Conservation (phyloP, 306 rosid species). For the Amphicarpaea edgeworthii region DNA sequence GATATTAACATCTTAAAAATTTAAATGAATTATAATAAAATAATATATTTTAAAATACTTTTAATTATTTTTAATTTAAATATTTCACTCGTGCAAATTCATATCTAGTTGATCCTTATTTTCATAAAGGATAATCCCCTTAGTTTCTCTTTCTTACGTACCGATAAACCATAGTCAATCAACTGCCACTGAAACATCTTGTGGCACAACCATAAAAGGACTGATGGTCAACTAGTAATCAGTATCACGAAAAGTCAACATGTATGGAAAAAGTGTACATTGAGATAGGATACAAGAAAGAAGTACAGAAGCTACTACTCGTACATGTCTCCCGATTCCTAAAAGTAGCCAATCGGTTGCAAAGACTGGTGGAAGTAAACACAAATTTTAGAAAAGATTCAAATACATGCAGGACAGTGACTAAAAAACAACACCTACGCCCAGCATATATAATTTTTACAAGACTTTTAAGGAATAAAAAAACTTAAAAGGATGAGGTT, state of each 20-base stretch:
- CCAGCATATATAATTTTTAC: slow-evolving; percentile 44
- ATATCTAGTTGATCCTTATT: not conserved
- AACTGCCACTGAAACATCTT: not conserved
- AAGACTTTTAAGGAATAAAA: slow-evolving; percentile 23
- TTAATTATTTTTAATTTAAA: too few species aligned
- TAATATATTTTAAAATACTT: too few species aligned
- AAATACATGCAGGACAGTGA: slow-evolving; percentile 67
- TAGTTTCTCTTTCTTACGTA: not conserved
- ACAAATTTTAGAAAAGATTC: slow-evolving; percentile 42
- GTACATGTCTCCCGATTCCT: slow-evolving; percentile 38
- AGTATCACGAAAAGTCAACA: slow-evolving; percentile 9
- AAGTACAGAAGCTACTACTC: slow-evolving; percentile 20
- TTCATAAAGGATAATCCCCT: not conserved
- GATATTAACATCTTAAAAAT: too few species aligned
- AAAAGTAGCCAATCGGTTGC: slow-evolving; percentile 41
- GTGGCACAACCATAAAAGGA: slow-evolving; percentile 3
- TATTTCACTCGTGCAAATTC: too few species aligned
- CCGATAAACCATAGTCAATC: slow-evolving; percentile 11
- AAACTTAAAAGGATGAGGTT: slow-evolving; percentile 33
- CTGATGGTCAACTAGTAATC: slow-evolving; percentile 6
- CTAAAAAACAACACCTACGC: slow-evolving; percentile 56
- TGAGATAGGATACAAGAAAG: slow-evolving; percentile 21
- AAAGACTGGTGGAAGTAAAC: slow-evolving; percentile 41
- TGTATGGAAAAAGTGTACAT: slow-evolving; percentile 10
- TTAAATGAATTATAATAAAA: too few species aligned